Evolutionary conservation across 2,329 filamentous ascomycete species (phyloP), one percentile per base, ranked within the genome.

Genomic region (Fusarium goolgardi): DNA sequence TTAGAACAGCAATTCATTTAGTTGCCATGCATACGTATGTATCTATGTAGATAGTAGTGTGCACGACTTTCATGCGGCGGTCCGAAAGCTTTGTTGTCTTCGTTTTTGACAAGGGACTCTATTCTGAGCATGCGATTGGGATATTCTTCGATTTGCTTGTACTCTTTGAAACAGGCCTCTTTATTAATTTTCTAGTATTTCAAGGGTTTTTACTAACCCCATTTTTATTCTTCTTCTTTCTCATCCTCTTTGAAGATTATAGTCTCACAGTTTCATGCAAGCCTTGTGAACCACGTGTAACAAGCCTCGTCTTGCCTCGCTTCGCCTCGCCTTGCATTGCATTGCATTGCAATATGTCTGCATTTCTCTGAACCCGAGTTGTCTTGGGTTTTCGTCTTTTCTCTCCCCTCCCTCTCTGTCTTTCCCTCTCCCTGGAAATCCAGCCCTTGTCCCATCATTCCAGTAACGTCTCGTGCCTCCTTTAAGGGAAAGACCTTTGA

Each of bases 401-500:
- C 5, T 29, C 15, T 25, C 40, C 13, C 13, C 40, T 8, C 13
- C 18, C 15, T 25, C 21, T 27, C 23, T 27, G 11, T 16, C 23
- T 27, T 16, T 18, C 21, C 40, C 15, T 37, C 62, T 59, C 66
- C 66, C 66, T 69, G 21, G 15, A 53, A 21, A 29, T 67, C 63
- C 46, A 11, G 35, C 32, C 49, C 51, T 39, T 21, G 25, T 31
- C 59, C 27, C 53, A 46, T 43, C 67, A 70, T 69, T 70, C 67
- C 66, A 67, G 18, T 6, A 7, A 23, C n/a, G 31, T 31, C 27
- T 43, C 34, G 25, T 45, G 25, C 44, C 25, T 32, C 34, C 63
- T 45, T 27, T 16, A 23, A 43, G 8, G 44, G 66, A 63, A 70
- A 69, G 55, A 53, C 23, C 47, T 63, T 46, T 66, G 65, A 69